These are phyloP conservation scores for Hypoxylon rickii DNA, from an alignment of 495 filamentous ascomycete genomes.

Conservation along the genomic window DNA sequence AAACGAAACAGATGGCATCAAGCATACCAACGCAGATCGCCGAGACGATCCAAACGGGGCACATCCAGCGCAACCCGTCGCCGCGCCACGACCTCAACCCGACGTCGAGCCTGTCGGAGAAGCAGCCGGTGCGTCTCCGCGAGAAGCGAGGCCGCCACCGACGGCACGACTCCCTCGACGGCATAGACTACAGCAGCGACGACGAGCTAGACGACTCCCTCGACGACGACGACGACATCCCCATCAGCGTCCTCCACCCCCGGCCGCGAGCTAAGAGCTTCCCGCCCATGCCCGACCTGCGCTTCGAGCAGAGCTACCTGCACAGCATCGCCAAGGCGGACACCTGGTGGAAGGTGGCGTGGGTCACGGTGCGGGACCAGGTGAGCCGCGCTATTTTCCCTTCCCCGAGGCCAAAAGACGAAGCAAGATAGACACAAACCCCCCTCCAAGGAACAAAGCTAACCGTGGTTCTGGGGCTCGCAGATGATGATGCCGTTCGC, in stretches of 20 bases:
- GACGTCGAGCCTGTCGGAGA: constrained; percentile 67
- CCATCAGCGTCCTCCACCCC: constrained; percentile 60
- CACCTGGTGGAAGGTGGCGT: constrained; percentile 73
- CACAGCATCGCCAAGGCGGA: constrained; percentile 78
- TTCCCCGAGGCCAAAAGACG: no score
- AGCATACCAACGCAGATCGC: constrained; percentile 65
- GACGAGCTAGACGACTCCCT: constrained; percentile 22
- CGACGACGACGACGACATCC: constrained; percentile 55
- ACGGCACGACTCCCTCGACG: constrained; percentile 35
- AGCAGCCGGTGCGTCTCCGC: constrained; percentile 48
- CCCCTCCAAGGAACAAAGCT: no score
- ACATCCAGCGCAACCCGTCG: constrained; percentile 70
- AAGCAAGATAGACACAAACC: no score
- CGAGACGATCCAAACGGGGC: constrained; percentile 77
- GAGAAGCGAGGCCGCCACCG: constrained; percentile 15
- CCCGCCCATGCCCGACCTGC: constrained; percentile 86
- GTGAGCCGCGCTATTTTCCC: constrained; percentile 44
- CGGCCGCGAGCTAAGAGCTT: constrained; percentile 56
- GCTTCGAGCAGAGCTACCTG: constrained; percentile 97
- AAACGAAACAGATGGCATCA: constrained; percentile 37
- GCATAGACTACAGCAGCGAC: constrained; percentile 10
- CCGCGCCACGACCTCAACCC: constrained; percentile 80
- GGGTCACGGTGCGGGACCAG: constrained; percentile 89
- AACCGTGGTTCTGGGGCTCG: no score
- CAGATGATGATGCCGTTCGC: constrained; percentile 81